phyloP scores from a whole-genome alignment of 225 moss, liverwort and hornwort genomes.

The Sphagnum contortum region DNA sequence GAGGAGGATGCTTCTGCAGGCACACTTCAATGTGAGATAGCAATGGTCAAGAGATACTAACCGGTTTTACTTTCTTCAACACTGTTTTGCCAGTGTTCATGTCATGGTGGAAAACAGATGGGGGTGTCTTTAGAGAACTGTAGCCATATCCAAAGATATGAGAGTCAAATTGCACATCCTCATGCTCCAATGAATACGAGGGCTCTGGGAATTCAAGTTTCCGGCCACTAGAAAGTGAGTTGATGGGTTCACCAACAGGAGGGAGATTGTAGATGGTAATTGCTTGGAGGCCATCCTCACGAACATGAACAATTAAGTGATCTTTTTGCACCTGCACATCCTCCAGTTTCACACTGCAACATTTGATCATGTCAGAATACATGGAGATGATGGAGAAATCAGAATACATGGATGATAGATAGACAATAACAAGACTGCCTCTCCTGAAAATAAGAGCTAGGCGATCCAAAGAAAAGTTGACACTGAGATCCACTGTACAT shows the following conservation, averaged over 20 bases:
- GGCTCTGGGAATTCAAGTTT: slow-evolving; percentile 83
- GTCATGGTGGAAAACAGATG: slow-evolving; percentile 85
- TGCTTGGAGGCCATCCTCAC: slow-evolving; percentile 85
- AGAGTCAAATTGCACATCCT: slow-evolving; percentile 58
- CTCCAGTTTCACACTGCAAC: slow-evolving; percentile 79
- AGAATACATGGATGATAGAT: neutral
- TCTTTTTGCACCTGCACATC: slow-evolving; percentile 42
- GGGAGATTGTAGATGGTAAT: slow-evolving; percentile 70
- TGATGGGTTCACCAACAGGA: slow-evolving; percentile 51
- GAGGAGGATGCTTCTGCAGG: neutral
- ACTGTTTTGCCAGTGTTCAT: slow-evolving; percentile 55
- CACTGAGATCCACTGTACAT: too few relatives aligned
- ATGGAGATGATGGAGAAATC: neutral
- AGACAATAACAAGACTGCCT: neutral
- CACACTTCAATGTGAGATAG: neutral
- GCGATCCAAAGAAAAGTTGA: too few relatives aligned
- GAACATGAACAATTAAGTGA: slow-evolving; percentile 66
- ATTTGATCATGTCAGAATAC: neutral
- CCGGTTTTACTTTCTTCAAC: slow-evolving; percentile 74
- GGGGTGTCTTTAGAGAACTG: slow-evolving; percentile 78
- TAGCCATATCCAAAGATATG: slow-evolving; percentile 77
- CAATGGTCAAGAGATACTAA: slow-evolving; percentile 16
- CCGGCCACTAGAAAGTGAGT: slow-evolving; percentile 49
- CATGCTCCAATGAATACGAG: slow-evolving; percentile 66
- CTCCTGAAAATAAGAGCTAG: too few relatives aligned